Percentiles rank a stretch among this genome's conserved stretches.
Conservation (phyloP, 1,139 yeast genomes). For the Pichia sp. region DNA sequence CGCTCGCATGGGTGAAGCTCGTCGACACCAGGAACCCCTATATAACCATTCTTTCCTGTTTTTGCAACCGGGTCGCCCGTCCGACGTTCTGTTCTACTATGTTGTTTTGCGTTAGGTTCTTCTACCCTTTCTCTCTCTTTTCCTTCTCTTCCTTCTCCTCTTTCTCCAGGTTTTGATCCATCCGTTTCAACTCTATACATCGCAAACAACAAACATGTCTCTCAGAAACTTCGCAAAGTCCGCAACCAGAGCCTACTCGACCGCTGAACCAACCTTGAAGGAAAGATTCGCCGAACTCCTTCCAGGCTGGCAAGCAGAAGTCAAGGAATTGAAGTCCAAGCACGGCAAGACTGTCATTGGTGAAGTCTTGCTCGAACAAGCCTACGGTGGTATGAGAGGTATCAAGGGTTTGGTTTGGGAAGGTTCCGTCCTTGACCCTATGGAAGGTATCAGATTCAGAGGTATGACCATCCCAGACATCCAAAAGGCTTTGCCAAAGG, state of each 20-base stretch:
- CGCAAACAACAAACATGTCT: conserved; percentile 21
- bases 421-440: conserved; percentile 97
- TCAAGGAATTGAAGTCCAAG: conserved; percentile 83
- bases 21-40: background rate
- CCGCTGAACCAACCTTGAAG: conserved; percentile 70
- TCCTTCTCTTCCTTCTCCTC: background rate
- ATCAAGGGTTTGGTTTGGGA: conserved; percentile 98
- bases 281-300: conserved; percentile 89
- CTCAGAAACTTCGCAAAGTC: conserved; percentile 31
- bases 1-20: background rate
- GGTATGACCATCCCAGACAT: conserved; percentile 96
- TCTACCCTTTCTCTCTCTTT: background rate
- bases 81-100: background rate
- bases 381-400: conserved; percentile 99
- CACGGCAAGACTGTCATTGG: conserved; percentile 90
- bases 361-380: conserved; percentile 91
- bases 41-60: background rate
- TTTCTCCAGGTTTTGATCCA: background rate
- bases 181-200: background rate
- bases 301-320: conserved; percentile 89
- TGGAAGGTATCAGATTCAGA: conserved; percentile 97
- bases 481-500: conserved; percentile 89
- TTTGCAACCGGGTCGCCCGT: background rate
- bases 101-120: background rate
- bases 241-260: conserved; percentile 43